Evolutionary conservation across 2,329 filamentous ascomycete species (phyloP), one percentile per base, ranked within the genome.

Genomic region (Sporothrix mexicana): DNA sequence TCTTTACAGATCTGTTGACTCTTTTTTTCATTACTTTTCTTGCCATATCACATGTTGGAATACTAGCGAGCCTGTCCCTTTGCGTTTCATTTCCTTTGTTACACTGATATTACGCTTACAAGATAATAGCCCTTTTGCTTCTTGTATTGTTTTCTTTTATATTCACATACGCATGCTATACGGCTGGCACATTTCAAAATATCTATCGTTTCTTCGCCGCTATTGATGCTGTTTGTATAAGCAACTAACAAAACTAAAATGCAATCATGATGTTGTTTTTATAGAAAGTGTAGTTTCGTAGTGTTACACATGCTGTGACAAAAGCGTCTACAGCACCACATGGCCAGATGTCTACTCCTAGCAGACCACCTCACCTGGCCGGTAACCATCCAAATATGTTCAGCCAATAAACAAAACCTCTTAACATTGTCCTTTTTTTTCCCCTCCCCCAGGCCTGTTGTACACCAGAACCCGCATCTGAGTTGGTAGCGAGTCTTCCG

Each of bases 291-390:
- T 51, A 20, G 45, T 67, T 67, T 51, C 20, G 8, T 67, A 30
- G 45, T 67, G 64, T 36, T 67, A 67, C 64, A 67, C 45, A 23
- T 36, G 64, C 64, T 67, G 64, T 36, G 45, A 13, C 13, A 36
- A 7, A 67, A 15, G 15, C 17, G 15, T 25, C 45, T 36, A 8
- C 64, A 67, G 23, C 45, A 51, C 23, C 36, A 13, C 12, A n/a
- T 15, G 36, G 20, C 13, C 62, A 64, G 20, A 25, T 45, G 7
- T 45, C 47, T 51, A 15, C 45, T 36, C 7, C 23, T 10, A 51
- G 45, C 13, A 67, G 64, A 45, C 64, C 64, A 23, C 25, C 62
- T 25, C 64, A 23, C 25, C 62, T 25, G 12, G 20, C n/a, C 15
- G 15, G n/a, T 36, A 30, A 8, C 47, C 47, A 51, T 17, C 47